Evolutionary conservation across 148 eudicot genomes (phyloP), one percentile per base, ranked within the genome.

Genomic region (Pouteria glomerata): DNA sequence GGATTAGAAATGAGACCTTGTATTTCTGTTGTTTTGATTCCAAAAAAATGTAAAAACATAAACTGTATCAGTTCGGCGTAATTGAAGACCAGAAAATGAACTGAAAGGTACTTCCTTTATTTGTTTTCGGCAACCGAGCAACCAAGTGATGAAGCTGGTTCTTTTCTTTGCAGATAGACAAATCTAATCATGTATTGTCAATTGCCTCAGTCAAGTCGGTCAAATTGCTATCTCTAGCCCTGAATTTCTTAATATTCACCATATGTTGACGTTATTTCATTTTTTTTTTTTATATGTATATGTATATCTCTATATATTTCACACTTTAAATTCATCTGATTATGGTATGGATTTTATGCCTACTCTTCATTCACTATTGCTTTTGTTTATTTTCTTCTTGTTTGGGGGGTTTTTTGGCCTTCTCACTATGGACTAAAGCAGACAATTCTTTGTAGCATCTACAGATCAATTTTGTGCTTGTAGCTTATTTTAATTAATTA

Each of bases 151-250:
- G 62, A 6, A 12, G 8, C 51, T 60, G 61, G 61, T 60, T 69
- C 61, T 61, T 69, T 48, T 60, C 60, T 39, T 61, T 35, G 66
- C 58, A 48, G 23, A 35, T 41, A 41, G 51, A 57, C 63, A 35
- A 69, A 39, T 75, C 31, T 27, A 57, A 45, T 50, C 11, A 5
- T 33, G 1, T 63, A 10, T 66, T 58, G 27, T 35, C 65, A 42
- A 14, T 68, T 34, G 57, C 65, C 35, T 18, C 31, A 1, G 30
- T 68, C 16, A 14, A 57, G 2, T 63, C 34, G 24, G 48, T 42
- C 48, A 14, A 60, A 21, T 61, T 18, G 21, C 37, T 45, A 19
- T 65, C 35, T 44, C 18, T 53, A 8, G 10, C 12, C 8, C 13
- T 26, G 52, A 42, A 41, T 64, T 65, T 31, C 69, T 6, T 19